Percentiles rank a stretch among this genome's conserved stretches.
These are phyloP conservation scores for Trichocomaceae sp. DNA, from an alignment of 2,329 filamentous ascomycete species.

Conservation along the genomic window DNA sequence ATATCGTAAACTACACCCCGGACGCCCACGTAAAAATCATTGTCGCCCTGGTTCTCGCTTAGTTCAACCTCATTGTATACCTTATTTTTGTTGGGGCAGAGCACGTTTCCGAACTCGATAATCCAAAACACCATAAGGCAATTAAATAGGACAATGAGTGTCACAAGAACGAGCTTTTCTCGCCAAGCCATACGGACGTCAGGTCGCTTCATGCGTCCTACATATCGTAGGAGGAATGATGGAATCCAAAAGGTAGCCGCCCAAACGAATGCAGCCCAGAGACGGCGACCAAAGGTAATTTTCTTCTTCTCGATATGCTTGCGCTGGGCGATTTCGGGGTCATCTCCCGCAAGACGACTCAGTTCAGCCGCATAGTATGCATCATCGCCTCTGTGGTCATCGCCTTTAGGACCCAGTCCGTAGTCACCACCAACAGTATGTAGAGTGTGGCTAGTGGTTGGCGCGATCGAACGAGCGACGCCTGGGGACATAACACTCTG, in stretches of 20 bases:
- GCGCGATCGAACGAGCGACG: conserved; percentile 40
- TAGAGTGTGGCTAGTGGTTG: conserved; percentile 37
- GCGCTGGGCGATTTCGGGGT: conserved; percentile 69
- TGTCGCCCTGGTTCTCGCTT: conserved; percentile 58
- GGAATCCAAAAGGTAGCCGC: conserved; percentile 89
- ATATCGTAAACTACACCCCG: conserved; percentile 89
- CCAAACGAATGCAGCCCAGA: conserved; percentile 82
- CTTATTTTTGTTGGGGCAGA: conserved; percentile 89
- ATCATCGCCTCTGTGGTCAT: conserved; percentile 64
- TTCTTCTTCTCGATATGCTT: conserved; percentile 68
- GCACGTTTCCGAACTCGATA: conserved; percentile 70
- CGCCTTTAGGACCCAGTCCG: conserved; percentile 79
- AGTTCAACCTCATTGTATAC: conserved; percentile 73
- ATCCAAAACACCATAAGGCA: conserved; percentile 85
- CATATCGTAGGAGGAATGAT: conserved; percentile 67
- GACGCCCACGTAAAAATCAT: conserved; percentile 81
- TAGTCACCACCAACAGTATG: conserved; percentile 64
- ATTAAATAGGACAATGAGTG: conserved; percentile 77
- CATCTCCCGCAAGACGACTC: conserved; percentile 62
- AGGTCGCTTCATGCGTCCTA: conserved; percentile 94
- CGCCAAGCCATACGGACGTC: conserved; percentile 97
- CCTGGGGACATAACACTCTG: conserved; percentile 46
- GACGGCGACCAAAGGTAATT: conserved; percentile 57
- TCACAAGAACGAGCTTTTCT: conserved; percentile 80
- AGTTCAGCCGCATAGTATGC: conserved; percentile 62